These are phyloP conservation scores for Trichophyton mentagrophytes DNA, from an alignment of 2,329 filamentous ascomycete species.

Conservation along the genomic window DNA sequence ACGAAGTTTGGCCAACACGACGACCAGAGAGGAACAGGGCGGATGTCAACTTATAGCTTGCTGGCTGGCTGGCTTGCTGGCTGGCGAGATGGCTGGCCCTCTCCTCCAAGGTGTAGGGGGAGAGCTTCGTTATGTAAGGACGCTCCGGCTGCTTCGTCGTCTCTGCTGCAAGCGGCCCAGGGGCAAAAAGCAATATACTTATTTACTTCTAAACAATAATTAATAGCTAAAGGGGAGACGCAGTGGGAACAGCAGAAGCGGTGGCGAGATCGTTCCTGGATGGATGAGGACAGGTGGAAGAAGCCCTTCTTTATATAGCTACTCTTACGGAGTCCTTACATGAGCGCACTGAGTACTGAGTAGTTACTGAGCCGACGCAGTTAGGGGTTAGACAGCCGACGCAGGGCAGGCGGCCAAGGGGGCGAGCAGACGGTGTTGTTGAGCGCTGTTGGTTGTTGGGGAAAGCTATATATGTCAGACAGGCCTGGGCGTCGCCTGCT, in stretches of 20 bases:
- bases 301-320: too few species aligned
- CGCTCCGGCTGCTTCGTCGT: neutral
- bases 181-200: neutral
- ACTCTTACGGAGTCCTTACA: too few species aligned
- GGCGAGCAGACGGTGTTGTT: neutral
- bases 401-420: neutral
- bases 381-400: neutral
- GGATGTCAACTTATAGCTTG: neutral
- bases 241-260: neutral
- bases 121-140: too few species aligned
- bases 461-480: neutral
- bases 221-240: neutral
- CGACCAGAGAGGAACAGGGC: constrained; percentile 7
- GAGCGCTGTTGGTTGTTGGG: neutral
- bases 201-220: neutral
- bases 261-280: neutral
- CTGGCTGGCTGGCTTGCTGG: neutral
- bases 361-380: too few species aligned
- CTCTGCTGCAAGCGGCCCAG: neutral
- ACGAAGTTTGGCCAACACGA: neutral
- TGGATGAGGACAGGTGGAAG: too few species aligned
- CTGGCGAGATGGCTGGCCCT: neutral
- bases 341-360: too few species aligned
- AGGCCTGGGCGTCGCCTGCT: neutral
- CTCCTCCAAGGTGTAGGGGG: neutral